Base-by-base conservation (phyloP, 139 green algal genomes). In the Micromonas commoda region DNA sequence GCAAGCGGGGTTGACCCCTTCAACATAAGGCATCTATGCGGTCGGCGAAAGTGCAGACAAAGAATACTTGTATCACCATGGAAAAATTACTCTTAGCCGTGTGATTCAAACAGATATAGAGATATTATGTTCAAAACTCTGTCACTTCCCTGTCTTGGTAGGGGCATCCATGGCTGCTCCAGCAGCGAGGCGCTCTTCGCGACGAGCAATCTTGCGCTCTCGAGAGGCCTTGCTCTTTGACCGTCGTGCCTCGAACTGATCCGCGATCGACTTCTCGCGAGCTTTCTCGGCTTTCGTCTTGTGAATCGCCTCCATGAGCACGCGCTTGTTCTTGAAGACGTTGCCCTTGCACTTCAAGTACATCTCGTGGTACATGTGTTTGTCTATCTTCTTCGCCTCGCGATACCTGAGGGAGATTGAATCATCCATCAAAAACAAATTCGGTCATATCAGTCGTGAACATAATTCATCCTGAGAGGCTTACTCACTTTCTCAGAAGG, bases 271-370 rank as follows among this genome's bases (percentile, higher is more conserved):
- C 92, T 97, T 98, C 90, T 99, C 96, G 76, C 96, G 93, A 31
- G 64, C 29, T 89, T 98, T 98, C 91, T 99, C 96, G 23, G 93
- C 93, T 92, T 99, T 99, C 85, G 94, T 86, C 87, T 95, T 95
- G 92, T 99, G 96, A 79, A 99, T 97, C 64, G 92, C 91, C 89
- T 99, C 96, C 87, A 99, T 98, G 63, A 99, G 88, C 85, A 99
- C 96, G 71, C 96, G 91, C 91, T 99, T 99, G 91, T 99, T 99
- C 93, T 99, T 99, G 92, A 92, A 99, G 83, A 97, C 91, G 86
- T 99, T 99, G 93, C 96, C 96, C 93, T 99, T 99, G 34, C 39
- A 92, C 90, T 97, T 96, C 83, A 97, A 85, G 87, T 98, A 98
- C 33, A 98, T 90, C 70, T 96, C 89, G 80, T 96, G 94, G 90